Evolutionary conservation across 495 filamentous ascomycete species (phyloP).

Genomic region (Viridothelium virens): DNA sequence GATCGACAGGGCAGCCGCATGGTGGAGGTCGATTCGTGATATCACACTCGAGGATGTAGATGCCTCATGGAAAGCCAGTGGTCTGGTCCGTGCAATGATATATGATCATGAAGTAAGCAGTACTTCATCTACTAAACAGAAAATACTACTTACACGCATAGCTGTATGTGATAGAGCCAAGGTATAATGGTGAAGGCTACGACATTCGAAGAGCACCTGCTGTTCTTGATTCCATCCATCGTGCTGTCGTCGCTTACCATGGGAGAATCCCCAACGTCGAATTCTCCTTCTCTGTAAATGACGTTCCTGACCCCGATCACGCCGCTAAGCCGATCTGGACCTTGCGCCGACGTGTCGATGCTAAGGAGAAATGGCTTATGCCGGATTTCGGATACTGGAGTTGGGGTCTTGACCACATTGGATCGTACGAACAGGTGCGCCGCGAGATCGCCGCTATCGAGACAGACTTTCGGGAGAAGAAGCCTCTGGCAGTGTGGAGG

Average conservation of each 20-base stretch:
- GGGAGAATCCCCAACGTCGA: slow-evolving; percentile 26
- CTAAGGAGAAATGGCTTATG: slow-evolving; percentile 29
- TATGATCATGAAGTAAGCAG: slow-evolving; percentile 14
- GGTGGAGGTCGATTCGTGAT: slow-evolving; percentile 16
- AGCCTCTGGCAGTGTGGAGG: slow-evolving; percentile 26
- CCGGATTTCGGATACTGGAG: slow-evolving; percentile 30
- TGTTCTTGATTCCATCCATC: slow-evolving; percentile 22
- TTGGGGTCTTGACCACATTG: slow-evolving; percentile 22
- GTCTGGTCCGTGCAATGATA: slow-evolving; percentile 25
- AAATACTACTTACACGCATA: slow-evolving; percentile 8
- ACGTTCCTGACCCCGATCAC: slow-evolving; percentile 16
- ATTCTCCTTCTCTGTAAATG: slow-evolving; percentile 26
- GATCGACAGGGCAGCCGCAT: slow-evolving; percentile 23
- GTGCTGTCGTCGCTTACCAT: slow-evolving; percentile 19
- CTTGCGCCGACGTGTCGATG: slow-evolving; percentile 16
- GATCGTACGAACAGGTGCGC: slow-evolving; percentile 17
- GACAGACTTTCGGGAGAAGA: slow-evolving; percentile 21
- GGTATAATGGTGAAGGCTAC: background rate
- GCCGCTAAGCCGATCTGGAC: slow-evolving; percentile 22
- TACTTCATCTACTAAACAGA: background rate
- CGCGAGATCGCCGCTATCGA: slow-evolving; percentile 11
- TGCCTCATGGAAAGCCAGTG: slow-evolving; percentile 16
- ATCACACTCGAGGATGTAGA: slow-evolving; percentile 23
- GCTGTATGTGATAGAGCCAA: slow-evolving; percentile 25
- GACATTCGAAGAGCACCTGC: slow-evolving; percentile 20